Evolutionary conservation across 2,329 filamentous ascomycete genomes (phyloP).

Genomic region (Penicillium sp.): DNA sequence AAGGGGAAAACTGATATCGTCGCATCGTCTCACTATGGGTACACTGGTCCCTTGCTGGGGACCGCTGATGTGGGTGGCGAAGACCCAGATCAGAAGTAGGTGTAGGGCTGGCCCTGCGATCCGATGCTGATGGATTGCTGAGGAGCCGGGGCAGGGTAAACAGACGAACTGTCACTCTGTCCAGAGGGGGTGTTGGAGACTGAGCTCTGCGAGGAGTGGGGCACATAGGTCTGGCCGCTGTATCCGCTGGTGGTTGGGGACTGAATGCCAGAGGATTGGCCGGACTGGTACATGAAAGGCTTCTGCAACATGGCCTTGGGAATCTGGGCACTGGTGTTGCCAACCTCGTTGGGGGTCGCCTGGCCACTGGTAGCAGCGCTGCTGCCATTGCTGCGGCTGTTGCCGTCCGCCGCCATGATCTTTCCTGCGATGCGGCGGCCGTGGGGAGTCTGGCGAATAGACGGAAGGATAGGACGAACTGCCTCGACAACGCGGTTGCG

Average conservation of each 20-base stretch:
- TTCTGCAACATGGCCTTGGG: constrained; percentile 36
- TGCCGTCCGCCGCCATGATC: constrained; percentile 62
- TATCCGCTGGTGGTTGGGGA: constrained; percentile 28
- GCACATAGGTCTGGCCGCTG: constrained; percentile 26
- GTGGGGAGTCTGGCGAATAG: constrained; percentile 88
- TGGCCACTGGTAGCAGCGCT: constrained; percentile 35
- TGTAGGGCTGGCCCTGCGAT: constrained; percentile 32
- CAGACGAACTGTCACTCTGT: constrained; percentile 30
- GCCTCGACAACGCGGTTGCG: constrained; percentile 77
- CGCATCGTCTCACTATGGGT: constrained; percentile 42
- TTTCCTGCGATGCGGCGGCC: constrained; percentile 92
- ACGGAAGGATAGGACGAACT: constrained; percentile 80
- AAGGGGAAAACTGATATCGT: constrained; percentile 32
- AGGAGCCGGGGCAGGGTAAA: constrained; percentile 34
- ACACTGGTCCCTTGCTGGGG: constrained; percentile 30
- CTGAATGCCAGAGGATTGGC: constrained; percentile 23
- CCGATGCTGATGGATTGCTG: constrained; percentile 30
- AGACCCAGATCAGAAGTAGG: constrained; percentile 34
- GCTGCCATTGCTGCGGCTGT: constrained; percentile 40
- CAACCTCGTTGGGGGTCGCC: constrained; percentile 42
- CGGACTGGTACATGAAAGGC: constrained; percentile 33
- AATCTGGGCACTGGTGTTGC: constrained; percentile 34
- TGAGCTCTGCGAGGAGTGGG: constrained; percentile 18
- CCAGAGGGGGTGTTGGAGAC: constrained; percentile 31
- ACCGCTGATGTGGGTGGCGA: constrained; percentile 19